phyloP scores from a whole-genome alignment of 768 basidiomycete species.

The Mrakia blollopis region DNA sequence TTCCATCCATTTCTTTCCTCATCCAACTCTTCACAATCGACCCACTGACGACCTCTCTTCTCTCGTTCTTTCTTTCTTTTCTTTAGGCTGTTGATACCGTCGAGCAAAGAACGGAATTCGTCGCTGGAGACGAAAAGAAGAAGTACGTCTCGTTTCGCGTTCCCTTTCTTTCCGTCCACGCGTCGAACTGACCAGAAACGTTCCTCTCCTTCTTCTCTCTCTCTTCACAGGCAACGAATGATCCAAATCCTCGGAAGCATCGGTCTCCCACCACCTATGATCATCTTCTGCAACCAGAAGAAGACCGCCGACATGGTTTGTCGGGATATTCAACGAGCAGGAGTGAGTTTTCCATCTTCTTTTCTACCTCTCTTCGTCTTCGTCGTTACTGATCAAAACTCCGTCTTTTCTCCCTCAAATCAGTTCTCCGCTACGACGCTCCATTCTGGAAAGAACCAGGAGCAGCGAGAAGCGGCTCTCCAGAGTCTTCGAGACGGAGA shows the following conservation, averaged over 20 bases:
- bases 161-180: background rate
- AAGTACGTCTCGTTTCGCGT: slow-evolving; percentile 55
- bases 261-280: slow-evolving; percentile 80
- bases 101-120: slow-evolving; percentile 91
- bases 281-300: slow-evolving; percentile 99
- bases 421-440: slow-evolving; percentile 87
- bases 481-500: slow-evolving; percentile 80
- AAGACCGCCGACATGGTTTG: slow-evolving; percentile 98
- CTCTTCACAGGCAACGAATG: slow-evolving; percentile 60
- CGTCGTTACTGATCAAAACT: background rate
- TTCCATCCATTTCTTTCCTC: background rate
- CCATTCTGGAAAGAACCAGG: slow-evolving; percentile 96
- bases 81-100: slow-evolving; percentile 83
- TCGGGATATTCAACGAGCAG: slow-evolving; percentile 83
- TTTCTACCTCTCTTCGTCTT: slow-evolving; percentile 29
- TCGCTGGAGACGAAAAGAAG: slow-evolving; percentile 90
- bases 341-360: slow-evolving; percentile 55
- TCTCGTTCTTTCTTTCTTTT: background rate
- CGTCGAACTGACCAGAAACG: background rate
- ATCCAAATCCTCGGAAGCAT: slow-evolving; percentile 89
- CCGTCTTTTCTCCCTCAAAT: background rate
- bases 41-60: background rate
- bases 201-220: background rate
- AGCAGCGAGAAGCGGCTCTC: slow-evolving; percentile 89
- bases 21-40: too few species aligned